Base-by-base conservation (phyloP, 352 stramenopile genomes). In the Globisporangium emineosum region DNA sequence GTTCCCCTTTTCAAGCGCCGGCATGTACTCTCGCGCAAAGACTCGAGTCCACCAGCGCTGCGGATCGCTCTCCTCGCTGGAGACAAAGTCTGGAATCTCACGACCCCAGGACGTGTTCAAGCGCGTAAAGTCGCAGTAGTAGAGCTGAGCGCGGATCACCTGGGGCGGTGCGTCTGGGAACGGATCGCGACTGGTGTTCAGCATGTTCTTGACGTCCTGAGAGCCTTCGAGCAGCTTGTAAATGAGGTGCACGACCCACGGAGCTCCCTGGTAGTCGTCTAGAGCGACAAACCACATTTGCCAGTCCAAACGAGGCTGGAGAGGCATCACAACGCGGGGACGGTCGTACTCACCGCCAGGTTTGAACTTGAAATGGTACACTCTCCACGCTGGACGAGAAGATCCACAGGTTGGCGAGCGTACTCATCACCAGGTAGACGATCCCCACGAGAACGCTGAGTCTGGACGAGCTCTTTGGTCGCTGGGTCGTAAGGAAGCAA, bases 211-310 rank as follows among this genome's bases (percentile, higher is more conserved):
- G 9, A 93, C 90, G 59, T 77, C 58, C 1, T 35, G 12, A 25
- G 80, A 92, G 10, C 79, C 85, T 30, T 76, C 43, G 0, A 97
- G 70, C 0, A 98, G 51, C 57, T 96, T 97, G 57, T 91, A 58
- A 2, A 94, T 71, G 27, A 98, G 76, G 40, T 93, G 79, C 25
- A 98, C 72, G 7, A 97, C 67, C 92, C 91, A 98, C 33, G 89
- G 83, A 21, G 91, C 81, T 25, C 88, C 64, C 29, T 96, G 76
- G 64, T 96, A 94, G 35, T 74, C 76, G 0, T 79, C 79, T 3
- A 98, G 65, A 0, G 92, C 89, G 8, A 90, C 93, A 70, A 98
- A 98, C 88, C 90, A 97, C 89, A 98, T 95, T 68, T 96, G 87
- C 91, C 92, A 98, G 58, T 98, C 92, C 40, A 98, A 71, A 53